phyloP scores from a whole-genome alignment of 1,139 yeast species.

The Diutina pseudorugosa region DNA sequence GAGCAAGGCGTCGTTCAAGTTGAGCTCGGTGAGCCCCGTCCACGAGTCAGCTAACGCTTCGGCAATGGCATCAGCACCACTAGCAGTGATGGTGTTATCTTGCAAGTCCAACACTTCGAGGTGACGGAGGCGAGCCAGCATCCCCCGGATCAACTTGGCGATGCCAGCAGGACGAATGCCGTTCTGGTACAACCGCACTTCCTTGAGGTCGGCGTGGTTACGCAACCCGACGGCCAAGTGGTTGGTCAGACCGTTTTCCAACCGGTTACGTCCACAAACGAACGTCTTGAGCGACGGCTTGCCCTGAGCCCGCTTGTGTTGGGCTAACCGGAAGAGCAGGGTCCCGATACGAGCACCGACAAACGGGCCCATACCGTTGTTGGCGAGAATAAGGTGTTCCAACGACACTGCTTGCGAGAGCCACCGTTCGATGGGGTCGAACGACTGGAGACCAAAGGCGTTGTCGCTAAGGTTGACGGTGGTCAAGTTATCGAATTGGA shows the following conservation, averaged over 20 bases:
- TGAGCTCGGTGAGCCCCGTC: slow-evolving; percentile 54
- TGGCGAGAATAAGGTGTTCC: slow-evolving; percentile 77
- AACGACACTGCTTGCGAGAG: slow-evolving; percentile 66
- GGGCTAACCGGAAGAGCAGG: slow-evolving; percentile 65
- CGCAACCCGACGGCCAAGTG: slow-evolving; percentile 67
- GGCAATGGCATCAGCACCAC: slow-evolving; percentile 34
- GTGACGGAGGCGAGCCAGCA: slow-evolving; percentile 48
- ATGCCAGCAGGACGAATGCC: slow-evolving; percentile 95
- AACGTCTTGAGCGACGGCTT: slow-evolving; percentile 57
- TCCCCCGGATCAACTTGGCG: slow-evolving; percentile 58
- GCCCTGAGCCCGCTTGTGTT: slow-evolving; percentile 38
- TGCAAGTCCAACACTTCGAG: slow-evolving; percentile 75
- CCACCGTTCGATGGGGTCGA: slow-evolving; percentile 75
- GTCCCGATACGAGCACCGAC: slow-evolving; percentile 92
- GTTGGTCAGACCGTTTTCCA: slow-evolving; percentile 85
- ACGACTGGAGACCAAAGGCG: slow-evolving; percentile 93
- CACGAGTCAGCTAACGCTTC: slow-evolving; percentile 46
- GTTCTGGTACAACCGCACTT: slow-evolving; percentile 78
- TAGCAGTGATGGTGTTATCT: slow-evolving; percentile 85
- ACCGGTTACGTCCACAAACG: slow-evolving; percentile 91
- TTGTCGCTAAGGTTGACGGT: slow-evolving; percentile 77
- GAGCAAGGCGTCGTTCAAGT: slow-evolving; percentile 80
- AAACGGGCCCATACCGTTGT: slow-evolving; percentile 96
- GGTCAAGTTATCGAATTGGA: slow-evolving; percentile 54
- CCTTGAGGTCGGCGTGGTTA: slow-evolving; percentile 62